phyloP scores from a whole-genome alignment of 2,329 filamentous ascomycete species.

The Arthroderma uncinatum region DNA sequence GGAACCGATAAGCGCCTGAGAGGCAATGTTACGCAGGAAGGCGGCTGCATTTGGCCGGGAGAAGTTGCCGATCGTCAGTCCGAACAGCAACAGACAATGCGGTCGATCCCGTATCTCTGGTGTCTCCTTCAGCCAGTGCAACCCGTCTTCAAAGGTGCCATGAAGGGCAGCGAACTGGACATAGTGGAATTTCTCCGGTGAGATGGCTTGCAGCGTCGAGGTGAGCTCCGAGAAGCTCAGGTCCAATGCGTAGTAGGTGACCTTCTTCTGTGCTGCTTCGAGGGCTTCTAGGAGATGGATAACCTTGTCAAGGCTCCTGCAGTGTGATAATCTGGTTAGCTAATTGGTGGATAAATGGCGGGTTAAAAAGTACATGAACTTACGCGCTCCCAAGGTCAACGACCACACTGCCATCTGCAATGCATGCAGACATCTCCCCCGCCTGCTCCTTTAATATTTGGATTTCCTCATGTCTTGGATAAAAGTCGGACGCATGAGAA shows the following conservation, averaged over 20 bases:
- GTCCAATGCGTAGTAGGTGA: constrained; percentile 1
- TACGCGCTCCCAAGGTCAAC: constrained; percentile 4
- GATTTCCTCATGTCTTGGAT: not conserved
- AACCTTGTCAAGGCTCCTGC: not conserved
- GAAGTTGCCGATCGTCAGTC: not conserved
- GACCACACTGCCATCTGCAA: constrained; percentile 1
- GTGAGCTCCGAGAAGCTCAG: not conserved
- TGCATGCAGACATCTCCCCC: not conserved
- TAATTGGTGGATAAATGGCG: no score
- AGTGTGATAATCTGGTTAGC: not conserved
- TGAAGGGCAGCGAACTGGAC: not conserved
- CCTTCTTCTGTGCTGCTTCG: not conserved
- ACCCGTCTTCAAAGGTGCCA: not conserved
- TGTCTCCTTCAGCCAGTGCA: not conserved
- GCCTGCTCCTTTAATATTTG: constrained; percentile 1
- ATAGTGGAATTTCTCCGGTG: not conserved
- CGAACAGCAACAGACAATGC: not conserved
- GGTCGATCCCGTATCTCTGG: not conserved
- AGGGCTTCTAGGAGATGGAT: constrained; percentile 1
- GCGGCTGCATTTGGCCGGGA: not conserved
- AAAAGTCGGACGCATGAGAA: not conserved
- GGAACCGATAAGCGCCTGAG: not conserved
- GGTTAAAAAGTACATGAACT: not conserved
- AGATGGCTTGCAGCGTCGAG: not conserved
- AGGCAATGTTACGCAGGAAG: not conserved